phyloP scores from a whole-genome alignment of 345 rosid genomes.

The Fremontodendron californicum region DNA sequence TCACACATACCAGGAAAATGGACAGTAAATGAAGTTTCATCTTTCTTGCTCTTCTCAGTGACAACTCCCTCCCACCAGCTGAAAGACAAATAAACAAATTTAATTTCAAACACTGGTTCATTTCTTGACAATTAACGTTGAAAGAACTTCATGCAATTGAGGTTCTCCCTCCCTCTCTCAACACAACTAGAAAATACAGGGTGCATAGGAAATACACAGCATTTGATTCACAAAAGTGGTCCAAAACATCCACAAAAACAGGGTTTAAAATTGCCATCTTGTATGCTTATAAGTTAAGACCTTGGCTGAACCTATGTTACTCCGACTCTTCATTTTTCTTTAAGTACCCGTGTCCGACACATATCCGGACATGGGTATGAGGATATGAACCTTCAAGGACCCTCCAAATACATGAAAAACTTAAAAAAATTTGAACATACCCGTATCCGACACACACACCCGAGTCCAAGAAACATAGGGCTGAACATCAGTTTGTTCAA shows the following conservation, averaged over 20 bases:
- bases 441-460: too few species aligned
- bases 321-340: too few species aligned
- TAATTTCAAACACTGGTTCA: neutral
- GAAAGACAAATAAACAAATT: slow-evolving; percentile 20
- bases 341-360: too few species aligned
- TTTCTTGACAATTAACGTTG: neutral
- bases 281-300: neutral
- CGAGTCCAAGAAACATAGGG: too few species aligned
- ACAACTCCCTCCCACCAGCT: slow-evolving; percentile 98
- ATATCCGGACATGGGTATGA: too few species aligned
- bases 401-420: too few species aligned
- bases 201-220: neutral
- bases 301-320: too few species aligned
- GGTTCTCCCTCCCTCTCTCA: neutral
- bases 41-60: slow-evolving; percentile 73
- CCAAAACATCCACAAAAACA: neutral
- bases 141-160: neutral
- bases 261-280: neutral
- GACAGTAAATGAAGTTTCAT: slow-evolving; percentile 59
- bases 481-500: neutral
- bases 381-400: too few species aligned
- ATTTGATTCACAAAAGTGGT: neutral
- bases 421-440: too few species aligned
- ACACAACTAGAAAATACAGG: neutral
- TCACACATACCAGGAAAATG: slow-evolving; percentile 63